Evolutionary conservation across 495 filamentous ascomycete genomes (phyloP).

Genomic region (Aspergillus taichungensis): DNA sequence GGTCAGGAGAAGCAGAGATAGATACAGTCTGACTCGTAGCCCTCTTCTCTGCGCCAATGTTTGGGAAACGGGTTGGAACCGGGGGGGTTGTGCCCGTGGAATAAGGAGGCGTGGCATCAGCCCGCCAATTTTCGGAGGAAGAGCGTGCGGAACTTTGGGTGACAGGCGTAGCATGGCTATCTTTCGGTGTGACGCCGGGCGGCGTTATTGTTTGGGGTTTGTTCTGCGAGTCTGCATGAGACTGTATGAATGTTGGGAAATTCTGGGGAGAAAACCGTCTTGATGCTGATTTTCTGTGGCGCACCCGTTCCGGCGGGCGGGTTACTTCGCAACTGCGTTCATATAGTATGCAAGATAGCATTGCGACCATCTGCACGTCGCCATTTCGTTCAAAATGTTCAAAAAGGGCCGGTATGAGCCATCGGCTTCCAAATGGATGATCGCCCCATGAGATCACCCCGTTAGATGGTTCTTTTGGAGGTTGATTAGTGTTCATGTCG

Average conservation of each 20-base stretch:
- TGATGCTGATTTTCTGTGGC: slow-evolving; percentile 10
- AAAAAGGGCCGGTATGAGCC: slow-evolving; percentile 59
- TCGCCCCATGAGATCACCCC: slow-evolving; percentile 76
- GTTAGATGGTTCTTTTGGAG: slow-evolving; percentile 11
- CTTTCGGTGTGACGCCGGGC: slow-evolving; percentile 49
- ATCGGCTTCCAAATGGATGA: slow-evolving; percentile 66
- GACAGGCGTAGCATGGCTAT: slow-evolving; percentile 43
- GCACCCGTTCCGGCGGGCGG: slow-evolving; percentile 2
- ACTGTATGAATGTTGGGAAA: slow-evolving; percentile 26
- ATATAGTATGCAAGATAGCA: slow-evolving; percentile 83
- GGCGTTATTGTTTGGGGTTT: slow-evolving; percentile 28
- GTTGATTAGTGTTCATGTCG: slow-evolving; percentile 13
- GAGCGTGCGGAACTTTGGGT: slow-evolving; percentile 49
- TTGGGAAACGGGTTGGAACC: slow-evolving; percentile 20
- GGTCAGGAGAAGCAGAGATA: slow-evolving; percentile 57
- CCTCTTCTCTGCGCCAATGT: slow-evolving; percentile 27
- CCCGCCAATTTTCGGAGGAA: slow-evolving; percentile 30
- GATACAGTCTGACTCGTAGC: slow-evolving; percentile 51
- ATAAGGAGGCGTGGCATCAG: slow-evolving; percentile 42
- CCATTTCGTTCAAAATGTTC: slow-evolving; percentile 69
- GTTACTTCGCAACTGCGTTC: slow-evolving; percentile 41
- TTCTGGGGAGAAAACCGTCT: slow-evolving; percentile 15
- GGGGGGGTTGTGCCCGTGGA: slow-evolving; percentile 64
- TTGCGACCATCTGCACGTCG: slow-evolving; percentile 89
- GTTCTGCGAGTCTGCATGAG: slow-evolving; percentile 17